Percentiles rank a stretch among this genome's conserved stretches.
These are phyloP conservation scores for Schwanniomyces etchellsii DNA, from an alignment of 1,139 yeast species.

Conservation along the genomic window DNA sequence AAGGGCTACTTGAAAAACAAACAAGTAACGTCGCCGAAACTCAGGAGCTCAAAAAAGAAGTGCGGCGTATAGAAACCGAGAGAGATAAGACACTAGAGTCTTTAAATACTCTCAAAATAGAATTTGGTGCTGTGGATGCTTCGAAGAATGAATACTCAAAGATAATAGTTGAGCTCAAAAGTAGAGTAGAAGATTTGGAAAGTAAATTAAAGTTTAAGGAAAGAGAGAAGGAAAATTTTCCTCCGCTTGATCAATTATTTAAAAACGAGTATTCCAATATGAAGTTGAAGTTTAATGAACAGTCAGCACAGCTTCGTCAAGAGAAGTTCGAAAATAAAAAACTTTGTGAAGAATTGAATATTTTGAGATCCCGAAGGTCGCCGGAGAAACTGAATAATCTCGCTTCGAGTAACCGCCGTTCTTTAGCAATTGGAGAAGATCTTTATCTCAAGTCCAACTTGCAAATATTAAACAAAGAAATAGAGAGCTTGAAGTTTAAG, in stretches of 20 bases:
- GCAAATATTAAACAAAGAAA: constrained; percentile 24
- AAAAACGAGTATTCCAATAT: constrained; percentile 44
- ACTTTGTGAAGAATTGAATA: constrained; percentile 51
- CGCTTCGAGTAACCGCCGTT: constrained; percentile 15
- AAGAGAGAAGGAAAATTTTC: constrained; percentile 32
- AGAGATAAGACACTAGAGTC: constrained; percentile 11
- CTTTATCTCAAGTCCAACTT: constrained; percentile 14
- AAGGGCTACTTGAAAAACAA: constrained; percentile 6
- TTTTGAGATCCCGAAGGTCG: constrained; percentile 43
- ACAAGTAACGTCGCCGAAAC: constrained; percentile 6
- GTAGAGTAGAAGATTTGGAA: constrained; percentile 18
- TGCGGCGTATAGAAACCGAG: constrained; percentile 7
- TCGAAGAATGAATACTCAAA: constrained; percentile 23
- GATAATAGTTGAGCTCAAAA: constrained; percentile 19
- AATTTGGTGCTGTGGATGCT: constrained; percentile 26
- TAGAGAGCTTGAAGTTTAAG: constrained; percentile 29
- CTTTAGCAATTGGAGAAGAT: constrained; percentile 33
- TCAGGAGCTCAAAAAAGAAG: constrained; percentile 9
- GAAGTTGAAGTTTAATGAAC: constrained; percentile 49
- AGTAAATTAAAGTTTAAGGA: constrained; percentile 11
- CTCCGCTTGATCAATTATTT: constrained; percentile 30
- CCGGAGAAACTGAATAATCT: constrained; percentile 10
- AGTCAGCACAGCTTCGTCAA: constrained; percentile 43
- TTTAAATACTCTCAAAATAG: constrained; percentile 23
- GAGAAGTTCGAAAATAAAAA: constrained; percentile 52